Evolutionary conservation across 192 early-diverging fungal genomes (phyloP).

Genomic region (Gigaspora rosea): DNA sequence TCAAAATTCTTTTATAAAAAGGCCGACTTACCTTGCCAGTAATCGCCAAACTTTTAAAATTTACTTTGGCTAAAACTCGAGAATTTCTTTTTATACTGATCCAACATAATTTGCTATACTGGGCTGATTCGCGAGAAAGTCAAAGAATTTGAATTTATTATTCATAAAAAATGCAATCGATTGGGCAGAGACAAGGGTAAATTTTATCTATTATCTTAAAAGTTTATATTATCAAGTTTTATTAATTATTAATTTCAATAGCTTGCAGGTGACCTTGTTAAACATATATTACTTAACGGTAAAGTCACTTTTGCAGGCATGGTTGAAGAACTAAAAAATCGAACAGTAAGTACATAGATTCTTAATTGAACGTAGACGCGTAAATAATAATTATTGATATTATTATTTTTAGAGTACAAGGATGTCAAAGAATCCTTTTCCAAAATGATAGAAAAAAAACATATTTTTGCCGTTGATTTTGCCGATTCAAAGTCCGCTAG

Average conservation of each 20-base stretch:
- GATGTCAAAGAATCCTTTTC: constrained; percentile 41
- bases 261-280: constrained; percentile 22
- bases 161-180: constrained; percentile 22
- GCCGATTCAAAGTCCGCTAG: constrained; percentile 60
- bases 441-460: constrained; percentile 62
- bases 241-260: not conserved
- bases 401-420: constrained; percentile 17
- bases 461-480: constrained; percentile 58
- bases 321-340: constrained; percentile 19
- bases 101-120: constrained; percentile 80
- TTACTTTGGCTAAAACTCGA: constrained; percentile 57
- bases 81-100: constrained; percentile 82
- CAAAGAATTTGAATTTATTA: constrained; percentile 70
- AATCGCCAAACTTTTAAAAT: constrained; percentile 52
- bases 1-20: constrained; percentile 54
- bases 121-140: constrained; percentile 65
- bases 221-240: not conserved
- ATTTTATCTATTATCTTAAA: not conserved
- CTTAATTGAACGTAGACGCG: not conserved
- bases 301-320: constrained; percentile 34
- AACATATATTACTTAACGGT: constrained; percentile 35
- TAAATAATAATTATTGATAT: not conserved
- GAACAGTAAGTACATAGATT: constrained; percentile 13
- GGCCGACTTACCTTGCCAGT: constrained; percentile 67
- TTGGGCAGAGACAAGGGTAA: not conserved